phyloP scores from a whole-genome alignment of 2,329 filamentous ascomycete species.

The Scedosporium dehoogii region DNA sequence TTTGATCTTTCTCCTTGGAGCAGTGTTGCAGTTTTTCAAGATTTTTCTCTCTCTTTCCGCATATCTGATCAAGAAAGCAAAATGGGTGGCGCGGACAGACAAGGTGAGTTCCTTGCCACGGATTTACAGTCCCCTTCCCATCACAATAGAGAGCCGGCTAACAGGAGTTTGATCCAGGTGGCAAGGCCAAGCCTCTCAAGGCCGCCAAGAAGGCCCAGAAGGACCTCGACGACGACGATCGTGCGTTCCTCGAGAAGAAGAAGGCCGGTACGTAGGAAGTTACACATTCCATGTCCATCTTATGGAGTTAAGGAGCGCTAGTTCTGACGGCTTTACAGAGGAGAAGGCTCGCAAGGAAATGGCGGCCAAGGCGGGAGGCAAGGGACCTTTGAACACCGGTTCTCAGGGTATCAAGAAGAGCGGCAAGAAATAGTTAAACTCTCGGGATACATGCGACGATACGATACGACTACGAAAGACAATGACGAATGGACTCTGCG shows the following conservation, averaged over 20 bases:
- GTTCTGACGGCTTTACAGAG: conserved; percentile 34
- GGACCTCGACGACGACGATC: conserved; percentile 80
- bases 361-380: conserved; percentile 72
- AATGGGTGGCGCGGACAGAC: conserved; percentile 60
- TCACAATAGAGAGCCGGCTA: not conserved
- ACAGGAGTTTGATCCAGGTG: conserved; percentile 39
- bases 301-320: not conserved
- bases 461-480: conserved; percentile 6
- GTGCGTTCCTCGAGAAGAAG: conserved; percentile 76
- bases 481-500: not conserved
- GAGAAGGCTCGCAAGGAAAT: conserved; percentile 80
- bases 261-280: conserved; percentile 54
- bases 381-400: conserved; percentile 79
- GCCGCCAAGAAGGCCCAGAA: conserved; percentile 74
- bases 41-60: not conserved
- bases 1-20: not conserved
- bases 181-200: conserved; percentile 81
- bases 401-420: conserved; percentile 94
- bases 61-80: conserved; percentile 14
- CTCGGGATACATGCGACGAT: not conserved
- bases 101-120: conserved; percentile 33
- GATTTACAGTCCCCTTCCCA: not conserved
- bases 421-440: conserved; percentile 70
- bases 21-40: not conserved
- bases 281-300: not conserved